Evolutionary conservation across 2,329 filamentous ascomycete genomes (phyloP).

Genomic region (Xylariaceae sp.): DNA sequence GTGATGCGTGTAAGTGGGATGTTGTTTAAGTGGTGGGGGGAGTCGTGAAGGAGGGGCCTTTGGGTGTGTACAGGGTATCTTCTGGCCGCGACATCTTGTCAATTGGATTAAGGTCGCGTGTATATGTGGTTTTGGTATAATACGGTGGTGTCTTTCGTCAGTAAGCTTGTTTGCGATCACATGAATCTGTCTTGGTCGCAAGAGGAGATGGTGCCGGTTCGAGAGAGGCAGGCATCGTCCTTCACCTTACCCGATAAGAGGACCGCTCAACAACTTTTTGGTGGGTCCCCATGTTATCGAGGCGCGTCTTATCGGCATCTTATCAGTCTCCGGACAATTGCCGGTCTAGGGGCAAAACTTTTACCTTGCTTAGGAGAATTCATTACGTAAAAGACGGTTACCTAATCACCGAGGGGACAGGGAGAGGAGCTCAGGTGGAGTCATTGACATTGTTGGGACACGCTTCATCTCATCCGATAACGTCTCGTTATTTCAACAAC

Average conservation of each 20-base stretch:
- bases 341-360: conserved; percentile 6
- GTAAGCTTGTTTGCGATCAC: neutral
- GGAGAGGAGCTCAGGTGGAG: neutral
- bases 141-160: neutral
- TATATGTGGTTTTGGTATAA: neutral
- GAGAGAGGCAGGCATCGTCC: neutral
- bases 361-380: no score
- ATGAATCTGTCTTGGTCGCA: neutral
- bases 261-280: conserved; percentile 23
- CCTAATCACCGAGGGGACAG: neutral
- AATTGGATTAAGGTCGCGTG: neutral
- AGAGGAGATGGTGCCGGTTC: neutral
- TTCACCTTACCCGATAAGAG: neutral
- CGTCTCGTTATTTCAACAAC: neutral
- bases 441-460: conserved; percentile 5
- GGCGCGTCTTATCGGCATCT: conserved; percentile 12
- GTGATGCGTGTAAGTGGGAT: conserved; percentile 24
- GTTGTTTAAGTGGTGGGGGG: conserved; percentile 8
- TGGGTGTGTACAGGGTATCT: conserved; percentile 69
- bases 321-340: conserved; percentile 20
- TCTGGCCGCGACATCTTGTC: conserved; percentile 89
- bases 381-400: neutral
- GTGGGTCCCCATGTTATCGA: conserved; percentile 17
- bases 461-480: conserved; percentile 6
- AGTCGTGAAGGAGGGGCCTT: conserved; percentile 17